A percentile compares a stretch with the other conserved stretches of the same genome.
Conservation (phyloP, 345 rosid genomes). For the Ailanthus altissimus region DNA sequence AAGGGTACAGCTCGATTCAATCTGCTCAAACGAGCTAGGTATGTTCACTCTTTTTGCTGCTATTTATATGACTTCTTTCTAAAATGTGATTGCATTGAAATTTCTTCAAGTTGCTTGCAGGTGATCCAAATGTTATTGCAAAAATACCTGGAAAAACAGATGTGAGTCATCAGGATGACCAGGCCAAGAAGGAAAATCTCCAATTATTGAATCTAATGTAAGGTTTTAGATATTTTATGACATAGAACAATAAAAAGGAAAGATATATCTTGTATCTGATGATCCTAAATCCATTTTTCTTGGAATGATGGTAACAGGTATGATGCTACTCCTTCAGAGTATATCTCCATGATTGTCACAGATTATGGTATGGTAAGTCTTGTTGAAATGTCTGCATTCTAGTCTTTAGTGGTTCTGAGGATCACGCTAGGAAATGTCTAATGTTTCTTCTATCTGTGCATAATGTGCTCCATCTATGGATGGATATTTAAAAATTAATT, state of each 20-base stretch:
- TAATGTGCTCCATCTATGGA: not conserved
- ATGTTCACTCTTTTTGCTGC: slow-evolving; percentile 6
- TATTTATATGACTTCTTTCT: not conserved
- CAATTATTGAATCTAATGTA: slow-evolving; percentile 69
- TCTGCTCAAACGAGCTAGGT: slow-evolving; percentile 83
- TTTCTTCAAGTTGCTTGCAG: slow-evolving; percentile 34
- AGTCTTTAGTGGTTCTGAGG: not conserved
- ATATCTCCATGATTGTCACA: slow-evolving; percentile 70
- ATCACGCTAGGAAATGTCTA: not conserved
- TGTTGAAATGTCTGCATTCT: not conserved
- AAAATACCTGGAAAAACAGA: slow-evolving; percentile 47
- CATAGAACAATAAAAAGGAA: not conserved
- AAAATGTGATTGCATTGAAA: not conserved
- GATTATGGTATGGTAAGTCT: slow-evolving; percentile 80
- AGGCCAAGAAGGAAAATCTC: slow-evolving; percentile 48
- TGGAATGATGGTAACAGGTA: slow-evolving; percentile 41
- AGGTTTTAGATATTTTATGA: slow-evolving; percentile 24
- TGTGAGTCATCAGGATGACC: slow-evolving; percentile 40
- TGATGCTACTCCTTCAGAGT: slow-evolving; percentile 79
- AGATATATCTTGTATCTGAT: not conserved
- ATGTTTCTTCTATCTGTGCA: not conserved
- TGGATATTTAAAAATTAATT: not conserved
- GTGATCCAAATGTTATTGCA: slow-evolving; percentile 60
- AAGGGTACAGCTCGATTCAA: slow-evolving; percentile 81
- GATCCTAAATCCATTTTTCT: slow-evolving; percentile 11